A percentile compares a stretch with the other conserved stretches of the same genome.
Conservation (phyloP, 2,329 filamentous ascomycete genomes). For the Cladophialophora bantiana region DNA sequence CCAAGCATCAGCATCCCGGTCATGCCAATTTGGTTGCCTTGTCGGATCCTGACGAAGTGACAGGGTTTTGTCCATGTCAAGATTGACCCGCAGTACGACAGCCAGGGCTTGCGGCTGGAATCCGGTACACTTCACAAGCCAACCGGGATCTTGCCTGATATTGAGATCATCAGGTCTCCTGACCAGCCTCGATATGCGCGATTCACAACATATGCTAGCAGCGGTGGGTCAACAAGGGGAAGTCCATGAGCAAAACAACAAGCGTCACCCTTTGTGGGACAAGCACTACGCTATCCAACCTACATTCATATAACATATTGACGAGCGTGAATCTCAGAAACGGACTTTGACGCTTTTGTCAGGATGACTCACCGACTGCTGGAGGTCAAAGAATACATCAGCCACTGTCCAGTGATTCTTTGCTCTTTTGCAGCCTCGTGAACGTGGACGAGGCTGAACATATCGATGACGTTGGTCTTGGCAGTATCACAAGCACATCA, state of each 20-base stretch:
- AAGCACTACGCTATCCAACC: background rate
- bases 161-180: background rate
- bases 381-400: background rate
- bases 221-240: background rate
- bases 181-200: background rate
- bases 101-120: background rate
- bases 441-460: background rate
- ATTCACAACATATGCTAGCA: background rate
- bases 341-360: background rate
- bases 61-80: background rate
- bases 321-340: background rate
- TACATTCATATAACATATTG: background rate
- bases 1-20: background rate
- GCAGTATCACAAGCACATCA: too few species aligned
- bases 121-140: background rate
- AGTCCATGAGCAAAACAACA: background rate
- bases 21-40: slow-evolving; percentile 11
- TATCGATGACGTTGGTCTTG: background rate
- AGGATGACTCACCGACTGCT: background rate
- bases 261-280: background rate
- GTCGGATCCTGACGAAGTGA: background rate
- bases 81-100: background rate
- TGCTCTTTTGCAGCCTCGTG: background rate
- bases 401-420: background rate
- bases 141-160: background rate